Evolutionary conservation across 169 alveolate genomes (phyloP).

Genomic region (Plasmodium fragile): DNA sequence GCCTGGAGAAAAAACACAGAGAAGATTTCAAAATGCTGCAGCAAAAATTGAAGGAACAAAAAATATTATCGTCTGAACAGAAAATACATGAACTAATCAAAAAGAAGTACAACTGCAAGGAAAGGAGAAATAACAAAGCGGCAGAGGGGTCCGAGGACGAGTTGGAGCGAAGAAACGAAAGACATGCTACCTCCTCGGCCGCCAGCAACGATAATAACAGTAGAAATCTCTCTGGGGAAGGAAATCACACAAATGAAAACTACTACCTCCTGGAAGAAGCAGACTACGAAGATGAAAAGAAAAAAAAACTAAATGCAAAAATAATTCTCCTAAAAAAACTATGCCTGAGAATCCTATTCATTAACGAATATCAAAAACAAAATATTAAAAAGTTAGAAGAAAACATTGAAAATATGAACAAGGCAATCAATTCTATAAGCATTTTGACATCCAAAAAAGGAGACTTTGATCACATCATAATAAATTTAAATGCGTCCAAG

Average conservation of each 20-base stretch:
- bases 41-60: conserved; percentile 75
- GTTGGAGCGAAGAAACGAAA: neutral
- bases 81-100: conserved; percentile 52
- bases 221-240: neutral
- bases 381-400: conserved; percentile 60
- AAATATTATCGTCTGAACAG: conserved; percentile 63
- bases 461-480: conserved; percentile 72
- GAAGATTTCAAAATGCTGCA: conserved; percentile 66
- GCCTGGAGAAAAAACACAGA: conserved; percentile 70
- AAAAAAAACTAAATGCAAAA: conserved; percentile 40
- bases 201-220: neutral
- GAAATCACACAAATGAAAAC: neutral
- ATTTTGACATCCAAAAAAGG: conserved; percentile 55
- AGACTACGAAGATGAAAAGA: conserved; percentile 64
- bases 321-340: conserved; percentile 55
- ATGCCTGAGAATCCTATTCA: conserved; percentile 52
- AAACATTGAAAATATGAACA: conserved; percentile 75
- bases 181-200: neutral
- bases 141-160: neutral
- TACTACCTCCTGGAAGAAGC: neutral
- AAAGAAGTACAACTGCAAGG: conserved; percentile 28
- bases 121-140: conserved; percentile 20
- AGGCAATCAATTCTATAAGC: conserved; percentile 70
- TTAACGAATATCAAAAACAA: conserved; percentile 72
- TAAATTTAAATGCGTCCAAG: conserved; percentile 72